These are phyloP conservation scores for Solanum hybrid DNA, from an alignment of 305 asterid genomes.

Conservation along the genomic window DNA sequence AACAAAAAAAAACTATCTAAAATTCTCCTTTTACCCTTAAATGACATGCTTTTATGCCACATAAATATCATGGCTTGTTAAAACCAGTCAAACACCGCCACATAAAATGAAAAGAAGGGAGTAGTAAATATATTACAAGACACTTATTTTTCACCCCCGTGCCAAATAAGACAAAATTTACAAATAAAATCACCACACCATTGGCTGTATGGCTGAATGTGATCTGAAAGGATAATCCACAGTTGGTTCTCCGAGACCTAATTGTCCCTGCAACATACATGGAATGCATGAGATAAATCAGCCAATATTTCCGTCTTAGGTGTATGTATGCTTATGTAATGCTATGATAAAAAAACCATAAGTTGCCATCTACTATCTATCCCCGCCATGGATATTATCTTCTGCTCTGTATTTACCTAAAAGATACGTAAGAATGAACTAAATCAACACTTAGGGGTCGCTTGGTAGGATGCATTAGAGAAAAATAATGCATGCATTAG, in stretches of 20 bases:
- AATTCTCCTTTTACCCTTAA: background rate
- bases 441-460: background rate
- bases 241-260: conserved; percentile 14
- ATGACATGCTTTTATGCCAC: background rate
- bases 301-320: background rate
- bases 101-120: background rate
- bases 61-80: background rate
- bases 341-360: conserved; percentile 9
- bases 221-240: conserved; percentile 18
- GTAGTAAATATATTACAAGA: background rate
- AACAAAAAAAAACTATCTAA: background rate
- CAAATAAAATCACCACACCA: background rate
- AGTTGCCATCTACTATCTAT: conserved; percentile 12
- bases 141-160: background rate
- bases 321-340: background rate
- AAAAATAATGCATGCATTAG: background rate
- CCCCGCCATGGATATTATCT: conserved; percentile 1
- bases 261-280: conserved; percentile 21
- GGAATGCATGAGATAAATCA: background rate
- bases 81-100: background rate
- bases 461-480: background rate
- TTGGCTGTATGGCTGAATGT: conserved; percentile 9
- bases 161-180: background rate
- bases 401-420: conserved; percentile 22
- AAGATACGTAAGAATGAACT: background rate